Percentiles rank a stretch among this genome's conserved stretches.
Evolutionary conservation across 805 yeast genomes (phyloP).

Genomic region (Blastobotrys attinorum): DNA sequence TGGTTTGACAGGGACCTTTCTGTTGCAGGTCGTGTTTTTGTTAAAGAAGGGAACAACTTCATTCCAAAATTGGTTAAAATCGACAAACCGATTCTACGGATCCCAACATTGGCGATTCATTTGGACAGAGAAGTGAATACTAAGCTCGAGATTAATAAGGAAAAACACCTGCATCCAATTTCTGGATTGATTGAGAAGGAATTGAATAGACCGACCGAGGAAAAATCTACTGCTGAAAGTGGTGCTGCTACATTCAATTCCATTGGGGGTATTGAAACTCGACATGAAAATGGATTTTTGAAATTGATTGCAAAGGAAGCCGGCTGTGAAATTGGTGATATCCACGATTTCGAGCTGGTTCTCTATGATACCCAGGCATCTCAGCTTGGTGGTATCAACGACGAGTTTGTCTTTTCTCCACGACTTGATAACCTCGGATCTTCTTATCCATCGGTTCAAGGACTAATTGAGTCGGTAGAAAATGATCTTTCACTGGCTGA

Average conservation of each 20-base stretch:
- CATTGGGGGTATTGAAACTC: slow-evolving; percentile 30
- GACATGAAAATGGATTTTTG: slow-evolving; percentile 72
- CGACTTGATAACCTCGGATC: slow-evolving; percentile 87
- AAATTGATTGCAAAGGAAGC: slow-evolving; percentile 62
- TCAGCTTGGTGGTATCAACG: slow-evolving; percentile 76
- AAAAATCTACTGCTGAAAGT: slow-evolving; percentile 13
- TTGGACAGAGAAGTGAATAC: slow-evolving; percentile 58
- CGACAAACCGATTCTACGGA: slow-evolving; percentile 75
- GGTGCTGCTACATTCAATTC: slow-evolving; percentile 8
- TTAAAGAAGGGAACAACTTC: slow-evolving; percentile 42
- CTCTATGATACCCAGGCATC: slow-evolving; percentile 81
- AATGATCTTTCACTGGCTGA: slow-evolving; percentile 33
- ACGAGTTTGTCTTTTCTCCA: slow-evolving; percentile 87
- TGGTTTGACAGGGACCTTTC: slow-evolving; percentile 96
- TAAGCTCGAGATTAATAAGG: slow-evolving; percentile 84
- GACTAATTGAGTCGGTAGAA: slow-evolving; percentile 45
- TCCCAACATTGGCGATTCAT: slow-evolving; percentile 93
- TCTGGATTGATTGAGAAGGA: slow-evolving; percentile 50
- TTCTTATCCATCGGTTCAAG: slow-evolving; percentile 72
- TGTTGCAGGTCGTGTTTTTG: slow-evolving; percentile 85
- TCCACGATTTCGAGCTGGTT: slow-evolving; percentile 85
- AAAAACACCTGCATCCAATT: slow-evolving; percentile 78
- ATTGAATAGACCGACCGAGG: slow-evolving; percentile 26
- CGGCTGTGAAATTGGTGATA: slow-evolving; percentile 35
- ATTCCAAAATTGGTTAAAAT: slow-evolving; percentile 69